These are phyloP conservation scores for Malassezia furfur DNA, from an alignment of 1,284 basidiomycete species.

Conservation along the genomic window DNA sequence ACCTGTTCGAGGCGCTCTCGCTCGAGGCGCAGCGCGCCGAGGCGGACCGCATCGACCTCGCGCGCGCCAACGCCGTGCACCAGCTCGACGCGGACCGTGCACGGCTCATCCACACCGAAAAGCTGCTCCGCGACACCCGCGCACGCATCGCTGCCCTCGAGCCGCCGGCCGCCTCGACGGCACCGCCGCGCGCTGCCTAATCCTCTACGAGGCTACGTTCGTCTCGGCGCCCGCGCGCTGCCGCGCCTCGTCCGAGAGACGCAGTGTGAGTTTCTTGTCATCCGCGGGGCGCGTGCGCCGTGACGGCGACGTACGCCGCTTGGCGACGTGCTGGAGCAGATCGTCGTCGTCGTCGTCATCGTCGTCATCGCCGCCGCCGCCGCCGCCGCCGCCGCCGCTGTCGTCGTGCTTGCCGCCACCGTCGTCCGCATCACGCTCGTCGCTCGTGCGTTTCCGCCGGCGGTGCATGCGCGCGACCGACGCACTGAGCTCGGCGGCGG, in stretches of 20 bases:
- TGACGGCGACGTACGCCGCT: not conserved
- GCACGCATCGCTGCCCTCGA: slow-evolving; percentile 8
- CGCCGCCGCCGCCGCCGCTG: not conserved
- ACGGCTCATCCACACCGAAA: slow-evolving; percentile 43
- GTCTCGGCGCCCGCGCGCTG: not conserved
- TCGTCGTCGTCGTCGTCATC: not conserved
- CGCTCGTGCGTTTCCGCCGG: not conserved
- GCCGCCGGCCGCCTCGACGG: not conserved
- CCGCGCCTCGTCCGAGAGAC: not conserved
- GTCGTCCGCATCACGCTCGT: not conserved
- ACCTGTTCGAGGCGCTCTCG: slow-evolving; percentile 55
- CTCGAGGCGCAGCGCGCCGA: slow-evolving; percentile 74
- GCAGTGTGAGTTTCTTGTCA: slow-evolving; percentile 24
- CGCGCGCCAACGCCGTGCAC: slow-evolving; percentile 57
- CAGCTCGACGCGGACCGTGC: slow-evolving; percentile 45
- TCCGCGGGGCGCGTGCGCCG: not conserved
- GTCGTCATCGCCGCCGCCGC: not conserved
- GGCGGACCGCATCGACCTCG: slow-evolving; percentile 66
- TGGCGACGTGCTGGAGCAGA: not conserved
- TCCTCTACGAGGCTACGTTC: not conserved
- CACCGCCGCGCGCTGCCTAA: not conserved
- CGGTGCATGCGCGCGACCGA: not conserved
- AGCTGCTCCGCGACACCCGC: slow-evolving; percentile 34
- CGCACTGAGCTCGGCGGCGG: slow-evolving; percentile 14
- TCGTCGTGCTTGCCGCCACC: not conserved